Conservation (phyloP, 768 basidiomycete genomes). For the Omphalotus guepiniiformis region DNA sequence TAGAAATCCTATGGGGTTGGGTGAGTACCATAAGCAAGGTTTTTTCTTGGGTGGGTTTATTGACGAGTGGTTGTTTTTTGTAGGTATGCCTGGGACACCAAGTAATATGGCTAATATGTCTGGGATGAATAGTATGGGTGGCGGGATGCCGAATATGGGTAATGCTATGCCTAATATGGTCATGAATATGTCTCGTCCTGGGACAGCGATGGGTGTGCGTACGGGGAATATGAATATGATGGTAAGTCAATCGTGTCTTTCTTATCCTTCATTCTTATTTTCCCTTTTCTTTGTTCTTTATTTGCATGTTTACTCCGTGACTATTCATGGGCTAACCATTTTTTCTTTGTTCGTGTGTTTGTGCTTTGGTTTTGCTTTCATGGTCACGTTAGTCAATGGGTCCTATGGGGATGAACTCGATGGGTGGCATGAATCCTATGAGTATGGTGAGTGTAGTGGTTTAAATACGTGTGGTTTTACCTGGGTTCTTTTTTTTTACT, state of each 20-base stretch:
- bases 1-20: slow-evolving; percentile 2
- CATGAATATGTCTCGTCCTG: slow-evolving; percentile 5
- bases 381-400: slow-evolving; percentile 1
- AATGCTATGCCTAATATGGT: slow-evolving; percentile 2
- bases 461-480: not conserved
- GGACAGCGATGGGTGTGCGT: slow-evolving; percentile 10
- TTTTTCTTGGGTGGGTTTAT: not conserved
- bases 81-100: not conserved
- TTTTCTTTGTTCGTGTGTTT: not conserved
- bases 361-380: not conserved
- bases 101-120: slow-evolving; percentile 1
- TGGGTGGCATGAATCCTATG: not conserved
- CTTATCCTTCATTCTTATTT: not conserved
- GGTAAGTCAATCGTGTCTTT: not conserved
- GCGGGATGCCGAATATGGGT: not conserved
- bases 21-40: not conserved
- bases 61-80: not conserved
- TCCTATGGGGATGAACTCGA: slow-evolving; percentile 8
- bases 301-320: not conserved
- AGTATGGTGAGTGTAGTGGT: not conserved
- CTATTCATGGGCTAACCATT: not conserved
- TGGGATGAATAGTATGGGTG: too few species aligned
- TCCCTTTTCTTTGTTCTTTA: not conserved
- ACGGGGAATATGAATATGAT: slow-evolving; percentile 6
- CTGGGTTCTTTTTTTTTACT: not conserved